Evolutionary conservation across 2,329 filamentous ascomycete species (phyloP), one percentile per base, ranked within the genome.

Genomic region (Penicillium palitans): DNA sequence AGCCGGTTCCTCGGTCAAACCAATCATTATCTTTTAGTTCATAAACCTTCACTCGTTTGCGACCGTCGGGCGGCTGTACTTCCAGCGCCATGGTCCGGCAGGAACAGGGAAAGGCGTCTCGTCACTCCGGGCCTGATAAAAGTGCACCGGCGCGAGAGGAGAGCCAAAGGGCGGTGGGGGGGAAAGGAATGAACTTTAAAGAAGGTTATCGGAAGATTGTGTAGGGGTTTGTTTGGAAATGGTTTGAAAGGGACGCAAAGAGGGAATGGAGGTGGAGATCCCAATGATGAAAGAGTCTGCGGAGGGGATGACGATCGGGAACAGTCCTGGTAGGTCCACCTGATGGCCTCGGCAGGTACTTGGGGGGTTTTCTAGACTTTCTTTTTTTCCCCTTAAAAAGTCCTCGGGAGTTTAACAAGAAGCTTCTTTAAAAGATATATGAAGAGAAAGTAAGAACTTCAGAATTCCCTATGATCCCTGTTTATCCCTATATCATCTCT

Each of bases 21-120:
- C 95, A 99, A 86, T 98, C 95, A 83, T 96, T 96, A 79, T 96
- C 92, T 76, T 91, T 91, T 71, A 99, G 85, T 81, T 98, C 95
- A 78, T 99, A 99, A 74, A 99, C 95, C 83, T 99, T 99, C 78
- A 98, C 95, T 83, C 95, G 74, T 71, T 80, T 81, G 70, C 78
- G 79, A 74, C 80, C 79, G 71, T 78, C 78, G 69, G 78, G 73
- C 66, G 77, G 74, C 68, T 78, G 76, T 66, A 77, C 70, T 66
- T 77, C 77, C 74, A 78, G 73, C 70, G 79, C 78, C 79, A 80
- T 81, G 68, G 65, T 76, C 72, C 62, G 73, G 70, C 54, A 64
- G 65, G 62, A 63, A 64, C 64, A 66, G 65, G 62, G 67, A 68
- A 65, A 65, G 68, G 68, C 68, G 70, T 68, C 70, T 73, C 72